Evolutionary conservation across 495 filamentous ascomycete species (phyloP), one percentile per base, ranked within the genome.

Genomic region (Hyaloscypha finlandica): DNA sequence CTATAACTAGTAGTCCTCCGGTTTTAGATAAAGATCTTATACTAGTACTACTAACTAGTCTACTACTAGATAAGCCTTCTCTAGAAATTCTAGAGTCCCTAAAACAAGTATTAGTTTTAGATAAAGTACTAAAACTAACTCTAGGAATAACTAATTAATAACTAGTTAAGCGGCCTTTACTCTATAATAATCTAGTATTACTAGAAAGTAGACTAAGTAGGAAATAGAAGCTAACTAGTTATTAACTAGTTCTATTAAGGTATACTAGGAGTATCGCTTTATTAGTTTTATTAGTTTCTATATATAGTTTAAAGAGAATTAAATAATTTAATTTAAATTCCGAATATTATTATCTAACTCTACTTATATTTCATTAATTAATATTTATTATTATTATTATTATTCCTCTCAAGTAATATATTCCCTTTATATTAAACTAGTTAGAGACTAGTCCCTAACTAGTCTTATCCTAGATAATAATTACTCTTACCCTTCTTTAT

Each of bases 311-410:
- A 48, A 48, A 48, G 42, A 48, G 2, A 48, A n/a, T 2, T 48
- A 48, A 48, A 48, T 48, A 48, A 48, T 48, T 48, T 48, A 48
- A 48, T 48, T 48, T 48, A 48, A 48, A n/a, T 48, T 48, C 2
- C 2, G 2, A 48, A 48, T 48, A 48, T 48, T 48, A 48, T 2
- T 48, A 48, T 48, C 2, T 48, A 48, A 48, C 2, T 48, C 2
- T 48, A 48, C 2, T 48, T 48, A n/a, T n/a, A 48, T 48, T 48
- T 48, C 2, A n/a, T 48, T 48, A 48, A 48, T 48, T 48, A 48
- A 12, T 48, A 48, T n/a, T 48, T 48, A 48, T 48, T 48, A 48
- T 48, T n/a, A n/a, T 48, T 48, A 48, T 48, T 48, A 48, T 48
- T n/a, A n/a, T 48, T 48, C 2, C 42, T 48, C 2, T 48, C n/a